Conservation (phyloP, 768 basidiomycete genomes). For the Russula brevipes region DNA sequence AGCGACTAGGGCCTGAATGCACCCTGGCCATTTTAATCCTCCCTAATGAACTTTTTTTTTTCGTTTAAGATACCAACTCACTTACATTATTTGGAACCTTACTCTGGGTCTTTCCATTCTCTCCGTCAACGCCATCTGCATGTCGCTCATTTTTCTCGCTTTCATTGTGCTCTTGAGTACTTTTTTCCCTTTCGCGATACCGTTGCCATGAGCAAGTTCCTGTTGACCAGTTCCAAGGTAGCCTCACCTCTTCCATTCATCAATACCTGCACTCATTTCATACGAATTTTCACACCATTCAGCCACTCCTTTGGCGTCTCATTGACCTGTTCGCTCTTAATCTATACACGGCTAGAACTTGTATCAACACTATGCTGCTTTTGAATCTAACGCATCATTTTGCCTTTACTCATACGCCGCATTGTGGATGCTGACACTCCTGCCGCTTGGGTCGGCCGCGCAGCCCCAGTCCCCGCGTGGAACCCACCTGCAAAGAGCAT, state of each 20-base stretch:
- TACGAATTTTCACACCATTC: constrained; percentile 21
- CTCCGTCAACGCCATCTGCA: constrained; percentile 26
- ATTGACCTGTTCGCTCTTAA: constrained; percentile 28
- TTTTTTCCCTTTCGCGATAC: constrained; percentile 24
- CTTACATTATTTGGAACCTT: constrained; percentile 26
- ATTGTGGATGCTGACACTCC: constrained; percentile 93
- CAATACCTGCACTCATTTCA: constrained; percentile 24
- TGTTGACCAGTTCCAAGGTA: constrained; percentile 11
- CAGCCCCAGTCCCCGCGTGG: constrained; percentile 98
- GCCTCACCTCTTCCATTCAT: constrained; percentile 1
- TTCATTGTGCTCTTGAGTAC: constrained; percentile 19
- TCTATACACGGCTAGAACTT: constrained; percentile 30
- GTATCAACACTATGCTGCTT: constrained; percentile 33
- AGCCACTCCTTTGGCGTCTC: constrained; percentile 22
- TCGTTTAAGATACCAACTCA: constrained; percentile 22
- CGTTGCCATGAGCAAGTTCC: constrained; percentile 22
- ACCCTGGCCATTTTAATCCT: constrained; percentile 28
- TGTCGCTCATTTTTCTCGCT: constrained; percentile 15
- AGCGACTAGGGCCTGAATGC: constrained; percentile 20
- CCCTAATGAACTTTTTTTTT: constrained; percentile 12
- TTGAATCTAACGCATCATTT: constrained; percentile 16
- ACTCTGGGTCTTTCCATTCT: constrained; percentile 25
- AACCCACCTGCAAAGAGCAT: constrained; percentile 59
- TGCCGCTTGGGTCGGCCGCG: constrained; percentile 86
- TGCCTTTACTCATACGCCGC: constrained; percentile 58